Evolutionary conservation across 2,329 filamentous ascomycete species (phyloP), one percentile per base, ranked within the genome.

Genomic region (Arthroderma sp.): DNA sequence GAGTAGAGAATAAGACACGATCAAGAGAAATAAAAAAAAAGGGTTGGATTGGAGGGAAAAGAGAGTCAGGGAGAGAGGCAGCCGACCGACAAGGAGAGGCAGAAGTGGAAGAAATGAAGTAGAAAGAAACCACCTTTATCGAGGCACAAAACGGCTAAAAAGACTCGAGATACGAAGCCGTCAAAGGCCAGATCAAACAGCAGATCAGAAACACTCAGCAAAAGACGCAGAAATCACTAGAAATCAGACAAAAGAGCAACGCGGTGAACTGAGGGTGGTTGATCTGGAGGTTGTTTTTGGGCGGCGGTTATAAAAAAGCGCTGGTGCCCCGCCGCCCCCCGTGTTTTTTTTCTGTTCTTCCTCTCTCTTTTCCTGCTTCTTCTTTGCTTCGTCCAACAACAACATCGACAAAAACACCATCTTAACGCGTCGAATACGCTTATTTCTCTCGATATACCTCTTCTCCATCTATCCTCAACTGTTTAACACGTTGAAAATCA

Each of bases 271-370:
- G 34, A 30, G 4, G 10, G 11, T n/a, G 34, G 4, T 44, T 30
- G 29, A 28, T 36, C 31, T 28, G 43, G 15, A 36, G 37, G 36
- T 45, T 36, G 33, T 29, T 36, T 45, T 22, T 33, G 43, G 38
- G 43, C 37, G 43, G 38, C 38, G 11, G 33, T 36, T 49, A 49
- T 49, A 49, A 49, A 46, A 45, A 47, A 44, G 29, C 27, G 40
- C 44, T 41, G 41, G 29, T 49, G 47, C 47, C 47, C 47, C 47
- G 47, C 47, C 37, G 43, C 39, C 41, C 41, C 37, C 36, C 30
- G 31, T 61, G 61, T 61, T 59, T 55, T 42, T 50, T 55, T 42
- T 50, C 53, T 53, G 54, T 53, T 56, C 52, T 50, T 58, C 56
- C 55, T 62, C 58, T 57, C 57, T 54, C 53, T 49, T 46, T 53